Evolutionary conservation across 257 asterid species (phyloP).

Genomic region (Vinca minor): DNA sequence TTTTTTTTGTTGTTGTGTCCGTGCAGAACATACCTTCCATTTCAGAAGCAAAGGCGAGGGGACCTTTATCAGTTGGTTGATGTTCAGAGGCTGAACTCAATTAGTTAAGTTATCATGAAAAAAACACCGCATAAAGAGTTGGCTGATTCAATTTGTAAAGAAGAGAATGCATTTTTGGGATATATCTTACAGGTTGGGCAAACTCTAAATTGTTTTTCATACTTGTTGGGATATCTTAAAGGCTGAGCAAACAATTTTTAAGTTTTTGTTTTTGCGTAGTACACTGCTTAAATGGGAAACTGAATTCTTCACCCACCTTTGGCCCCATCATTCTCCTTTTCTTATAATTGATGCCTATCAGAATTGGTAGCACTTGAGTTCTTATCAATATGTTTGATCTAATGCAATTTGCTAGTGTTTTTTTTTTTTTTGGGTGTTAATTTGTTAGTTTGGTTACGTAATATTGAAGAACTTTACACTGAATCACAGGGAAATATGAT

Average conservation of each 20-base stretch:
- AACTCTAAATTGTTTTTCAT: not conserved
- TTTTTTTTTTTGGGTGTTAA: not conserved
- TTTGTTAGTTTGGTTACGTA: too few relatives aligned
- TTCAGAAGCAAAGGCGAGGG: conserved; percentile 73
- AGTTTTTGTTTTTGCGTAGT: not conserved
- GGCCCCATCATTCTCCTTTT: not conserved
- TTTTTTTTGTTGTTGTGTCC: not conserved
- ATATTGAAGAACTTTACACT: not conserved
- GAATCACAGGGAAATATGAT: not conserved
- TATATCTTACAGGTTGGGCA: not conserved
- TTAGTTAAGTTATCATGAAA: not conserved
- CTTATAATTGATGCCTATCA: not conserved
- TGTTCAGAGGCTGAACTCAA: conserved; percentile 45
- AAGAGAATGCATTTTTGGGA: not conserved
- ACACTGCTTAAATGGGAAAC: not conserved
- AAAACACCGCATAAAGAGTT: not conserved
- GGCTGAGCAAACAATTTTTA: not conserved
- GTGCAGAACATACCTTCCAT: conserved; percentile 64
- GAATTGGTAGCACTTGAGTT: not conserved
- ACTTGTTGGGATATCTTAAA: conserved; percentile 1
- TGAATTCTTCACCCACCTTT: not conserved
- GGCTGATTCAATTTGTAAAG: not conserved
- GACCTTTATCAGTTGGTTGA: conserved; percentile 84
- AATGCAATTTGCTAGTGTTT: not conserved
- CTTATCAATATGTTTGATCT: not conserved